phyloP scores from a whole-genome alignment of 2,329 filamentous ascomycete species.

The Aureobasidium sp. region DNA sequence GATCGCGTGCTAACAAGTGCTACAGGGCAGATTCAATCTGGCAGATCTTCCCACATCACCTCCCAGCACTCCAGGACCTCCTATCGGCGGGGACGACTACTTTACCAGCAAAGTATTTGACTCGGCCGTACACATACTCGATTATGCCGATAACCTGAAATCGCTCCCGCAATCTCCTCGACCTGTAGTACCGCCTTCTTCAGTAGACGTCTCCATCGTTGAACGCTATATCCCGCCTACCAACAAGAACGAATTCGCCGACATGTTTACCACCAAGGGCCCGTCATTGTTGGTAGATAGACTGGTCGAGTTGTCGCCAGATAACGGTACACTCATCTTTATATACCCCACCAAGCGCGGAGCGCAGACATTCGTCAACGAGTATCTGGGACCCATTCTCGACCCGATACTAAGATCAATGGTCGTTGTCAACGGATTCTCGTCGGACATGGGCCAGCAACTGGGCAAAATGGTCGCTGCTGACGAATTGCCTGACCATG shows the following conservation, averaged over 20 bases:
- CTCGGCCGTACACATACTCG: conserved; percentile 50
- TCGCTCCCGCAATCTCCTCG: conserved; percentile 44
- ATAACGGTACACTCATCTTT: conserved; percentile 51
- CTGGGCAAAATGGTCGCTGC: conserved; percentile 48
- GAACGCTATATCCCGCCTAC: conserved; percentile 60
- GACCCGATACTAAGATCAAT: conserved; percentile 53
- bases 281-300: conserved; percentile 54
- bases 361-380: conserved; percentile 48
- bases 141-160: conserved; percentile 47
- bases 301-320: conserved; percentile 48
- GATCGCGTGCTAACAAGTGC: neutral
- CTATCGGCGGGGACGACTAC: conserved; percentile 48
- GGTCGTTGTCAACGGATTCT: conserved; percentile 50
- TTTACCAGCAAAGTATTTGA: conserved; percentile 55
- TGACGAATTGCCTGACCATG: conserved; percentile 46
- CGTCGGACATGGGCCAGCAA: conserved; percentile 46
- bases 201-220: conserved; percentile 52
- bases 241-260: conserved; percentile 48
- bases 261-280: conserved; percentile 47
- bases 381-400: conserved; percentile 53
- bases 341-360: conserved; percentile 54
- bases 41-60: conserved; percentile 56
- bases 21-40: conserved; percentile 47
- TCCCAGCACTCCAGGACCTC: conserved; percentile 47
- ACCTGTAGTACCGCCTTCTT: conserved; percentile 51